Base-by-base conservation (phyloP, 805 yeast genomes). In the Yarrowia keelungensis region DNA sequence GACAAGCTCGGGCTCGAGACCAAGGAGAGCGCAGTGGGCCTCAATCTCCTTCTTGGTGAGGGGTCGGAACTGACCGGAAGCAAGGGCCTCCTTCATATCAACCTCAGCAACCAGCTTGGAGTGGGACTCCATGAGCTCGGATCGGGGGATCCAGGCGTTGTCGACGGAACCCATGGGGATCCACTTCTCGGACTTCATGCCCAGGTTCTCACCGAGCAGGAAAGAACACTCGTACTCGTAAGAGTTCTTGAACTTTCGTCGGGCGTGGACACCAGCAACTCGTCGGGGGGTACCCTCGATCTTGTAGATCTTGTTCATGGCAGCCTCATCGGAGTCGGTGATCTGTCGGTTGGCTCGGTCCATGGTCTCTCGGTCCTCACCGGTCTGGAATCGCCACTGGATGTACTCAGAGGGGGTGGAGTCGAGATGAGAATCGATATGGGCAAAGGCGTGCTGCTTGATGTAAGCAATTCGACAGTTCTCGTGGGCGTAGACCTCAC, bases 371-470 rank as follows among this genome's bases (percentile, higher is more conserved):
- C 99, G 92, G 85, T 95, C 99, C 87, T 95, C 99, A 93, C 99
- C 99, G 81, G 99, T 95, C 87, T 95, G 99, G 98, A 94, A 95
- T 90, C 99, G 95, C 99, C 99, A 95, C 87, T 95, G 99, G 78
- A 95, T 95, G 87, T 95, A 95, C 87, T 95, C 99, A 79, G 98
- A 92, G 81, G 99, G 99, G 80, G 99, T 95, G 89, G 90, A 91
- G 89, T 95, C 99, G 83, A 94, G 88, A 82, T 95, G 99, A 81
- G 90, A 88, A 84, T 96, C 99, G 80, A 95, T 94, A 84, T 95
- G 99, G 75, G 98, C 98, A 81, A 95, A 95, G 83, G 99, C 99
- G 84, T 96, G 99, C 87, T 95, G 99, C 87, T 95, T 95, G 79
- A 95, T 93, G 95, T 95, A 95, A 80, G 98, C 99, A 79, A 95